Conservation (phyloP, 257 asterid species). For the Dorcoceras hygrometricum region DNA sequence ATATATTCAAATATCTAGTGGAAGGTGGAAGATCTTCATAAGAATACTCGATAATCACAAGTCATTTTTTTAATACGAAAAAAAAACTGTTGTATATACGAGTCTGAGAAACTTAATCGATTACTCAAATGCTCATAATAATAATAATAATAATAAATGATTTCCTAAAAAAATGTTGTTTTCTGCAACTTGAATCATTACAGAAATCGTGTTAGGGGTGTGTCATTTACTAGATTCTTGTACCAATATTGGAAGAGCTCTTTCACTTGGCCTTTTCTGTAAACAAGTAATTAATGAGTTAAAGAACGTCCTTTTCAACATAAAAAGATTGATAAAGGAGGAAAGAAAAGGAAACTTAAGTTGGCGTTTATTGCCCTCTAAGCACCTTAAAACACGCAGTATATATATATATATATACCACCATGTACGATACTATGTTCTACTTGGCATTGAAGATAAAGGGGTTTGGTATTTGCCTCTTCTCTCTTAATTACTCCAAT, state of each 20-base stretch:
- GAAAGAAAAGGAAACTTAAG: constrained; percentile 21
- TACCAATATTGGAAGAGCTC: background rate
- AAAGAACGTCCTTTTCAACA: constrained; percentile 34
- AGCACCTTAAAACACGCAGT: constrained; percentile 55
- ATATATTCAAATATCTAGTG: no score
- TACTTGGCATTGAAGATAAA: no score
- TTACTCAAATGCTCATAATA: no score
- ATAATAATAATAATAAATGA: no score
- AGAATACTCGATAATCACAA: no score
- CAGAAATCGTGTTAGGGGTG: background rate
- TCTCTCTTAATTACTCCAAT: background rate
- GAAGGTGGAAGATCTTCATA: background rate
- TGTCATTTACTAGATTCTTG: background rate
- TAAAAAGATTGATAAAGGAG: constrained; percentile 30
- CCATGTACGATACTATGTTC: no score
- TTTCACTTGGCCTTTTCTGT: constrained; percentile 17
- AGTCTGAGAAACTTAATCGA: no score
- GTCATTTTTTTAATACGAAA: no score
- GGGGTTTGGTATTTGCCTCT: background rate
- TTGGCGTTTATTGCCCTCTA: constrained; percentile 55
- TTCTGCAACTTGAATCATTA: no score
- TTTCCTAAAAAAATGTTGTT: background rate
- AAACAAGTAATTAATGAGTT: constrained; percentile 31
- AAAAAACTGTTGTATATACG: no score
- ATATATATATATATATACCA: constrained; percentile 15